A percentile compares a stretch with the other conserved stretches of the same genome.
These are phyloP conservation scores for Coemansia sp. DNA, from an alignment of 192 early-diverging fungal species.

Conservation along the genomic window DNA sequence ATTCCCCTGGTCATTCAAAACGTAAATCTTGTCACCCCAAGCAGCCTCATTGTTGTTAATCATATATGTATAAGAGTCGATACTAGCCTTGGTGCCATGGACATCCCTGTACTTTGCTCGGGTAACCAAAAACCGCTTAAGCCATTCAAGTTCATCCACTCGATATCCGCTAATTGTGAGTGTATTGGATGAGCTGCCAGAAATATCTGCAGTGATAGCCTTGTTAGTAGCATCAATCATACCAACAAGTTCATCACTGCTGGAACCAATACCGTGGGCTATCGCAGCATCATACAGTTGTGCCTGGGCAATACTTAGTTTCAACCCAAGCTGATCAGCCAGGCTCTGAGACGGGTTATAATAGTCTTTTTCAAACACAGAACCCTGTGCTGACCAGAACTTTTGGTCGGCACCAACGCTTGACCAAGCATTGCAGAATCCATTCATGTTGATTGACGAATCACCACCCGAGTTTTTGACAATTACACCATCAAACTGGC, in stretches of 20 bases:
- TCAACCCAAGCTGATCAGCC: conserved; percentile 35
- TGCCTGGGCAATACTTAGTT: conserved; percentile 27
- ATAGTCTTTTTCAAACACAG: conserved; percentile 13
- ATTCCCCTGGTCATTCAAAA: conserved; percentile 6
- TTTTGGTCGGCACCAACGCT: conserved; percentile 2
- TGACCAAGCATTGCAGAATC: conserved; percentile 49
- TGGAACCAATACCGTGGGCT: conserved; percentile 29
- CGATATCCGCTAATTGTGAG: conserved; percentile 21
- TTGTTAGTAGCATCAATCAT: conserved; percentile 25
- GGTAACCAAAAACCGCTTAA: conserved; percentile 33
- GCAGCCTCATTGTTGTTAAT: conserved; percentile 1
- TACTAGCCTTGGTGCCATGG: conserved; percentile 9
- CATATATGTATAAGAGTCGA: conserved; percentile 16
- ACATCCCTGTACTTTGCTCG: background rate
- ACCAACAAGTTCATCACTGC: conserved; percentile 19
- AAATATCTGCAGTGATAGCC: conserved; percentile 13
- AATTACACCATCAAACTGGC: conserved; percentile 19
- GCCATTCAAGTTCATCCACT: conserved; percentile 37
- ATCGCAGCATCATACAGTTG: conserved; percentile 57
- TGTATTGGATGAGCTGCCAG: conserved; percentile 12
- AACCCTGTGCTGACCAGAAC: conserved; percentile 14
- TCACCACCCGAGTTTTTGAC: conserved; percentile 10
- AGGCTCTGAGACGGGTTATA: conserved; percentile 6
- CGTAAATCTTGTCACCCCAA: conserved; percentile 7
- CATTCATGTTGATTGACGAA: conserved; percentile 20